A percentile compares a stretch with the other conserved stretches of the same genome.
Evolutionary conservation across 108 stramenopile species (phyloP).

Genomic region (Aurantiochytrium sp.): DNA sequence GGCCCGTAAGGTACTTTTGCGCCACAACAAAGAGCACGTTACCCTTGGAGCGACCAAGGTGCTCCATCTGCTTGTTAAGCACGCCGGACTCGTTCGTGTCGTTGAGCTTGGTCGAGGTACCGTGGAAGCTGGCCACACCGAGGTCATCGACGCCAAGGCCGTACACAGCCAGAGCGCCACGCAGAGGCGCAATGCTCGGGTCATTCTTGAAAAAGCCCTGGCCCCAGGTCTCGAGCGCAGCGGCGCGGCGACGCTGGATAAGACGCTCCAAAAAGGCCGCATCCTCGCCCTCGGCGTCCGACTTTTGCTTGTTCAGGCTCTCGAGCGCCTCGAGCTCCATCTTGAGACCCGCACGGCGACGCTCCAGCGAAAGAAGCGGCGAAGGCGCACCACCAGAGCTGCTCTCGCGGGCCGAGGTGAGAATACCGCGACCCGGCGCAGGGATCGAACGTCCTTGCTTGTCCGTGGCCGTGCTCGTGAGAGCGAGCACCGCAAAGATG

Average conservation of each 20-base stretch:
- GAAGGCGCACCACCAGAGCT: not conserved
- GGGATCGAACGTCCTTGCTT: conserved; percentile 21
- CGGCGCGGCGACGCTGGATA: not conserved
- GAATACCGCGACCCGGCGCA: conserved; percentile 21
- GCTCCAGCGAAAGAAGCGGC: not conserved
- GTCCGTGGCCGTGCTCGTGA: conserved; percentile 19
- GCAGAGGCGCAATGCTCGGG: not conserved
- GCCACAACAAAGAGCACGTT: conserved; percentile 18
- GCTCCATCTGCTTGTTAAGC: conserved; percentile 13
- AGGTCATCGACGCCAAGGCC: conserved; percentile 15
- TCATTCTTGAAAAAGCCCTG: not conserved
- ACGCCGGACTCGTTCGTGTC: conserved; percentile 27
- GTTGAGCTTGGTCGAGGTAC: conserved; percentile 20
- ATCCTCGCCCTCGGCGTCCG: not conserved
- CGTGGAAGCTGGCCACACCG: conserved; percentile 21
- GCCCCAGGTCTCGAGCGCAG: not conserved
- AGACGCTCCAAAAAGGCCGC: not conserved
- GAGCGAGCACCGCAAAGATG: conserved; percentile 20
- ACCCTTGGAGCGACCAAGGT: conserved; percentile 13
- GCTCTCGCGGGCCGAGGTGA: conserved; percentile 17
- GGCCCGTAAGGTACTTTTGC: conserved; percentile 26
- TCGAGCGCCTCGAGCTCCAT: not conserved
- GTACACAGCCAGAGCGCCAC: conserved; percentile 10
- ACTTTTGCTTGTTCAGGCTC: not conserved
- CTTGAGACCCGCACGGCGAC: not conserved